These are phyloP conservation scores for Nicotiana sylvestris DNA, from an alignment of 257 asterid species.

Conservation along the genomic window DNA sequence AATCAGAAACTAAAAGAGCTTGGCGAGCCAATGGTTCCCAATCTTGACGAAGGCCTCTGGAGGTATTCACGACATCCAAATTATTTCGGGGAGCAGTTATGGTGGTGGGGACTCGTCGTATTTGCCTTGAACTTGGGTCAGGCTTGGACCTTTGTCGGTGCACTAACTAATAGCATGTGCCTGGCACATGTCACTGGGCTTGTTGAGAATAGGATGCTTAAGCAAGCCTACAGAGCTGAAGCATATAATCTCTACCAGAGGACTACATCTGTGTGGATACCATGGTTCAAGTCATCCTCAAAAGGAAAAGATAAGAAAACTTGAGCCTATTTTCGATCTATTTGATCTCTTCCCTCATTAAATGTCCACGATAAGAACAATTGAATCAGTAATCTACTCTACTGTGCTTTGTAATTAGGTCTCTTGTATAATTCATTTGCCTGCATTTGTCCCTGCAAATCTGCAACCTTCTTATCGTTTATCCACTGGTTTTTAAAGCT, in stretches of 20 bases:
- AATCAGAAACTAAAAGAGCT: slow-evolving; percentile 43
- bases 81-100: slow-evolving; percentile 90
- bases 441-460: not conserved
- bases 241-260: slow-evolving; percentile 63
- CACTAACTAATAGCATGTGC: slow-evolving; percentile 64
- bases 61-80: slow-evolving; percentile 80
- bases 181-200: slow-evolving; percentile 82
- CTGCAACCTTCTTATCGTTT: not conserved
- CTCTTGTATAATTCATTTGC: not conserved
- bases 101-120: slow-evolving; percentile 95
- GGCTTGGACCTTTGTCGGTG: slow-evolving; percentile 61
- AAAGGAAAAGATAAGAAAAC: slow-evolving; percentile 37
- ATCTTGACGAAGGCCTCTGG: slow-evolving; percentile 82
- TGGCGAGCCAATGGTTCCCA: slow-evolving; percentile 47
- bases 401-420: not conserved
- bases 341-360: not conserved
- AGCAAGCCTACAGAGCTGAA: slow-evolving; percentile 65
- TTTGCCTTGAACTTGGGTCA: slow-evolving; percentile 70
- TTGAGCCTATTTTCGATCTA: not conserved
- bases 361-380: not conserved
- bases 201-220: slow-evolving; percentile 78
- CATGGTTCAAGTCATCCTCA: slow-evolving; percentile 65
- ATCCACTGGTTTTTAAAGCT: not conserved
- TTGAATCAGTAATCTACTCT: not conserved
- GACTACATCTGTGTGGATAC: slow-evolving; percentile 79